These are phyloP conservation scores for Salix caprea DNA, from an alignment of 345 rosid genomes.

Conservation along the genomic window DNA sequence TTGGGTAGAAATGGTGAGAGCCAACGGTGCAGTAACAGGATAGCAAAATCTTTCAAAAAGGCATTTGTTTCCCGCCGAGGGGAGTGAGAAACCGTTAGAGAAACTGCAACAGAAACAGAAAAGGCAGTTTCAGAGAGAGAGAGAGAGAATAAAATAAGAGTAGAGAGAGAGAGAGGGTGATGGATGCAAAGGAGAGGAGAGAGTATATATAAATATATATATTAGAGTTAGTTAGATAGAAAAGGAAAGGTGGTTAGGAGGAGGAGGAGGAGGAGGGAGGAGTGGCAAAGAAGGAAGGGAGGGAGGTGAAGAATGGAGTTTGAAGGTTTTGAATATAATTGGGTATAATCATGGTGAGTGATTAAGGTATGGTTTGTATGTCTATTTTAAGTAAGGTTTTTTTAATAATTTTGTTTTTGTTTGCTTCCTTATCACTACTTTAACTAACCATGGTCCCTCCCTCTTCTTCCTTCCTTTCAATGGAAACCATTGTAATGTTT, in stretches of 20 bases:
- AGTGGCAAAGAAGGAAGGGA: constrained; percentile 40
- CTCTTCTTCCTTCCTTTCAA: constrained; percentile 18
- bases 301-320: not conserved
- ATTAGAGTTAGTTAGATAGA: not conserved
- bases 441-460: constrained; percentile 67
- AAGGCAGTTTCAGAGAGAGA: not conserved
- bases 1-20: not conserved
- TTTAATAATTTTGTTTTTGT: constrained; percentile 9
- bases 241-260: constrained; percentile 21
- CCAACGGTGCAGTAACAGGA: too few species aligned
- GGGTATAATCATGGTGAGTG: not conserved
- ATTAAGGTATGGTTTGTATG: constrained; percentile 17
- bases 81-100: not conserved
- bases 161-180: not conserved
- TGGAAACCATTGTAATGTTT: constrained; percentile 14
- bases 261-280: constrained; percentile 33
- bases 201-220: not conserved
- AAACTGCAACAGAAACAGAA: not conserved
- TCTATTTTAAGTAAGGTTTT: constrained; percentile 11
- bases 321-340: not conserved
- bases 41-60: not conserved
- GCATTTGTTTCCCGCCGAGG: not conserved
- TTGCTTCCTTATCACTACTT: constrained; percentile 64
- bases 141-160: not conserved
- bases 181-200: not conserved